These are phyloP conservation scores for Globisporangium polare DNA, from an alignment of 352 stramenopile genomes.

Conservation along the genomic window DNA sequence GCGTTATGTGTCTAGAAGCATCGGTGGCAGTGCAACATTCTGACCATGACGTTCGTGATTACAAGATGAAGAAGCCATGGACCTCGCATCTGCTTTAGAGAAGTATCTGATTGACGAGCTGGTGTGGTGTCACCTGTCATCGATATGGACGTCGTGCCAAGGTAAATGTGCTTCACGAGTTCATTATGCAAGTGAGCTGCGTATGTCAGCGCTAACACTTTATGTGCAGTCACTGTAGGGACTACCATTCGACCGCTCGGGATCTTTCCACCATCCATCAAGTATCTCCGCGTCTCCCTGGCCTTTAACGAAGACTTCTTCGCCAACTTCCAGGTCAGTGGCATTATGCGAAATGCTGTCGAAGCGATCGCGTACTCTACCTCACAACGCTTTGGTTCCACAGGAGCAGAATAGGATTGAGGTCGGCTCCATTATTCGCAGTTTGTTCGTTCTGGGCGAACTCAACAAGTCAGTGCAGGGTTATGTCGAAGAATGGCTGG, in stretches of 20 bases:
- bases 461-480: constrained; percentile 34
- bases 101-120: constrained; percentile 32
- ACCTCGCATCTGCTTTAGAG: constrained; percentile 44
- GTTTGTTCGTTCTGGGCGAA: constrained; percentile 31
- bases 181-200: background rate
- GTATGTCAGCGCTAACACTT: constrained; percentile 8
- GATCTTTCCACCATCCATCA: constrained; percentile 8
- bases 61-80: constrained; percentile 47
- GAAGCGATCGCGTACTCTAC: constrained; percentile 3
- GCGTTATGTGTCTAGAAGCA: background rate
- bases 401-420: constrained; percentile 17
- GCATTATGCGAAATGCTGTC: background rate
- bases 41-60: background rate
- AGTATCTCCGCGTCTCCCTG: constrained; percentile 40
- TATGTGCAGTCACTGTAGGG: constrained; percentile 11
- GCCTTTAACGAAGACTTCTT: constrained; percentile 38
- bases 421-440: constrained; percentile 23
- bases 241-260: constrained; percentile 6
- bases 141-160: constrained; percentile 34
- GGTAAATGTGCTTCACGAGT: constrained; percentile 19
- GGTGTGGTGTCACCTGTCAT: constrained; percentile 30
- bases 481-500: constrained; percentile 24
- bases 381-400: background rate
- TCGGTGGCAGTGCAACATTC: background rate
- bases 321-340: constrained; percentile 30